A percentile compares a stretch with the other conserved stretches of the same genome.
Evolutionary conservation across 768 basidiomycete genomes (phyloP).

Genomic region (Boletellus emodensis): DNA sequence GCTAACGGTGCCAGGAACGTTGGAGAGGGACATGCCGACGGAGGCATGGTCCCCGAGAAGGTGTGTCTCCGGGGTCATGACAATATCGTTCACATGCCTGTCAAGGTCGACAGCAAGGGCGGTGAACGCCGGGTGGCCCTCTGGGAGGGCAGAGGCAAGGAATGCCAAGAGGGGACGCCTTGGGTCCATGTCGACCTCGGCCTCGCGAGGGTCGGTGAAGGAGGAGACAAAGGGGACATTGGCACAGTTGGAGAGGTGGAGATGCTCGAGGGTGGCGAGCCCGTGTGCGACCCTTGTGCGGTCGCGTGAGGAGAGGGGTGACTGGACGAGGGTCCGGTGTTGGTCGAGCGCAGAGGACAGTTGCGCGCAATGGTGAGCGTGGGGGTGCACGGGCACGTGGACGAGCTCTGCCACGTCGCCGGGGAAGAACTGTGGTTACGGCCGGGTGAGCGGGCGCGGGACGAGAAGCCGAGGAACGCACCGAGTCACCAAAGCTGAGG

Average conservation of each 20-base stretch:
- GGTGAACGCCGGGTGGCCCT: constrained; percentile 37
- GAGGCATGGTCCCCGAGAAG: constrained; percentile 46
- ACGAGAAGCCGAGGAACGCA: constrained; percentile 34
- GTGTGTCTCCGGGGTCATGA: constrained; percentile 35
- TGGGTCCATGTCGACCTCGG: constrained; percentile 32
- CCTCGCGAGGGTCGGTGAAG: constrained; percentile 21
- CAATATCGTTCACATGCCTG: constrained; percentile 49
- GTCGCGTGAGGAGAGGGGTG: constrained; percentile 7
- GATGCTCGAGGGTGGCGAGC: constrained; percentile 35
- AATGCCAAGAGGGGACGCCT: constrained; percentile 68
- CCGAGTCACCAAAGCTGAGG: constrained; percentile 84
- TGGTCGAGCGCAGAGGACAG: constrained; percentile 34
- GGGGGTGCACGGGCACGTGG: constrained; percentile 40
- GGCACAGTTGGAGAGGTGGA: constrained; percentile 57
- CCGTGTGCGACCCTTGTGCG: constrained; percentile 15
- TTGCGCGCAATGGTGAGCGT: constrained; percentile 50
- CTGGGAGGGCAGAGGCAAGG: constrained; percentile 70
- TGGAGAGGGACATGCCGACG: constrained; percentile 28
- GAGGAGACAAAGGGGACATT: constrained; percentile 29
- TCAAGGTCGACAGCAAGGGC: constrained; percentile 48
- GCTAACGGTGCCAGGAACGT: constrained; percentile 70
- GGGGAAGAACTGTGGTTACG: constrained; percentile 62
- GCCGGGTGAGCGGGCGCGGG: constrained; percentile 8
- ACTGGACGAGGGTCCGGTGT: constrained; percentile 30
- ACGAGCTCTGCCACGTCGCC: constrained; percentile 40